phyloP scores from a whole-genome alignment of 306 rosid genomes.

The Prunus campanulata region DNA sequence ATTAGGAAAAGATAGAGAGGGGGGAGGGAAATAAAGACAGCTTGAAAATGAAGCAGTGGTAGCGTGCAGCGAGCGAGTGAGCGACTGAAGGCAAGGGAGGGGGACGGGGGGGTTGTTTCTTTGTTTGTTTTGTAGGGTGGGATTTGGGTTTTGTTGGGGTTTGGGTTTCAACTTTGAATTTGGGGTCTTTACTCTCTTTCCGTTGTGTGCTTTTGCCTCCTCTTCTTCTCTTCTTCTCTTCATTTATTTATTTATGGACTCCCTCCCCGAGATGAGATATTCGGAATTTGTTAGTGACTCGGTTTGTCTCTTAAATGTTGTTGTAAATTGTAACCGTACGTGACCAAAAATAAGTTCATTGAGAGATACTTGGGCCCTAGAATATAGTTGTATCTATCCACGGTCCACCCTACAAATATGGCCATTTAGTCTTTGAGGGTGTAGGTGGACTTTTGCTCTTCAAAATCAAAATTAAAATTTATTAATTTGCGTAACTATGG shows the following conservation, averaged over 20 bases:
- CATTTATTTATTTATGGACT: background rate
- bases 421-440: background rate
- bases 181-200: background rate
- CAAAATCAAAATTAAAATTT: background rate
- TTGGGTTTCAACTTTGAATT: background rate
- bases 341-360: background rate
- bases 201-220: background rate
- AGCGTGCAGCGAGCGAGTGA: background rate
- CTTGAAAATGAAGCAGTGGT: constrained; percentile 88
- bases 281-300: too few relatives aligned
- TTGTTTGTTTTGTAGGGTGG: background rate
- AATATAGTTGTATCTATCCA: background rate
- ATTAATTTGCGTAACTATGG: too few relatives aligned
- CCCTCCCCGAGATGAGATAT: too few relatives aligned
- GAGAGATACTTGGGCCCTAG: background rate
- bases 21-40: constrained; percentile 54
- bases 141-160: background rate
- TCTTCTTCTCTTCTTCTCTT: too few relatives aligned
- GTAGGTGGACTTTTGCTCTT: background rate
- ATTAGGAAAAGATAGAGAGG: constrained; percentile 24
- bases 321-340: too few relatives aligned
- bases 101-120: background rate
- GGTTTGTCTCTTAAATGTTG: background rate
- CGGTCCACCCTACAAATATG: background rate
- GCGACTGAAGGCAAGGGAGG: background rate